Base-by-base conservation (phyloP, 495 filamentous ascomycete species). In the Glonium stellatum region DNA sequence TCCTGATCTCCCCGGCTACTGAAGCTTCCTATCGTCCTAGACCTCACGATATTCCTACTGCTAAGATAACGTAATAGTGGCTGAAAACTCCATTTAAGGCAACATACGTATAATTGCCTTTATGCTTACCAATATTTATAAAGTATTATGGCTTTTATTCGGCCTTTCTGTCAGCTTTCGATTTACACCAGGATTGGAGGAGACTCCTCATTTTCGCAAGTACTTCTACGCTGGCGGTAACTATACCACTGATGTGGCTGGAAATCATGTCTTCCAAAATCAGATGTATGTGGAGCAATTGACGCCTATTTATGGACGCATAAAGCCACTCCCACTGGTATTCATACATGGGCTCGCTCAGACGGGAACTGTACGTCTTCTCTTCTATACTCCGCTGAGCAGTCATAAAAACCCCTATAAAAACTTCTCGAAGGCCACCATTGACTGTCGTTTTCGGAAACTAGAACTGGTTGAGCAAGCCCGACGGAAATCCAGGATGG, bases 271-370 rank as follows among this genome's bases (percentile, higher is more conserved):
- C 10, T 69, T 78, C 49, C 66, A 71, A 25, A 75, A 75, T 44
- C 79, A 82, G 71, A 80, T 82, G 70, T 82, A 83, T 65, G 80
- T 83, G 15, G 81, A 84, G 69, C 73, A 76, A 44, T 65, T 84
- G 46, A 70, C 67, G 12, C 80, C 80, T 0, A 10, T 44, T 5
- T 57, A 11, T 46, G 22, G 35, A 27, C 25, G 4, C 18, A 31
- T 39, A 78, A 80, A 12, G 79, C 39, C 39, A 2, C 18, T 4
- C 18, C 39, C 39, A 2, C 4, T 44, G 1, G 39, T 44, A 1
- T 44, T 44, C 39, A 44, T 44, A 2, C 39, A 44, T 18, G 39
- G 39, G 1, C 39, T 4, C 2, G 39, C 39, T 44, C 39, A 44
- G 13, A 44, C 3, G 1, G 39, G 39, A 4, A 44, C 39, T 44